A percentile compares a stretch with the other conserved stretches of the same genome.
phyloP scores from a whole-genome alignment of 306 rosid species.

The Quercus glauca region DNA sequence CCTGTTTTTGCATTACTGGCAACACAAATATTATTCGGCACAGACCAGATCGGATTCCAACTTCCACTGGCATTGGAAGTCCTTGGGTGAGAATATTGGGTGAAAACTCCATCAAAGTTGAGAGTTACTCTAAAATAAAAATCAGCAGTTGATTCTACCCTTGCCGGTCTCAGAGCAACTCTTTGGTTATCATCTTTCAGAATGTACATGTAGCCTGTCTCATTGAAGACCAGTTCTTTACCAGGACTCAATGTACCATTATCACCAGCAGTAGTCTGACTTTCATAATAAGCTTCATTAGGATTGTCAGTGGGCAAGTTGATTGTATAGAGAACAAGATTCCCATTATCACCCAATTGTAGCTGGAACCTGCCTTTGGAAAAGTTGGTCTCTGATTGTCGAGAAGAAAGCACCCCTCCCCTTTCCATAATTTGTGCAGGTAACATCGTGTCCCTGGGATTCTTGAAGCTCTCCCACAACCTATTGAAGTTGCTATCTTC shows the following conservation, averaged over 20 bases:
- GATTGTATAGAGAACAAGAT: slow-evolving; percentile 16
- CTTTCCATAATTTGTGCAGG: slow-evolving; percentile 24
- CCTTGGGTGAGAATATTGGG: slow-evolving; percentile 23
- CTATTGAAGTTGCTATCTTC: background rate
- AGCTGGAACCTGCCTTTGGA: slow-evolving; percentile 27
- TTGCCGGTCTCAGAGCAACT: background rate
- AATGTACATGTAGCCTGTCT: slow-evolving; percentile 28
- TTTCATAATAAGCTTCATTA: slow-evolving; percentile 26
- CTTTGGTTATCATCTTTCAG: slow-evolving; percentile 1
- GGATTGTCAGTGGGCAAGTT: slow-evolving; percentile 24
- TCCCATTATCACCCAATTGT: slow-evolving; percentile 3
- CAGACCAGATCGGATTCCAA: slow-evolving; percentile 22
- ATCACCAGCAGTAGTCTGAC: background rate
- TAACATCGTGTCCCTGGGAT: slow-evolving; percentile 31
- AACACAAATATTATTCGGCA: slow-evolving; percentile 27
- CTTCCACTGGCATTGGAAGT: background rate
- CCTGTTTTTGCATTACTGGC: accelerated
- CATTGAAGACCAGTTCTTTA: slow-evolving; percentile 24
- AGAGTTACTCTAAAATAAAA: slow-evolving; percentile 39
- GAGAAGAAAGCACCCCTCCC: slow-evolving; percentile 1
- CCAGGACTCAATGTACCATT: slow-evolving; percentile 27
- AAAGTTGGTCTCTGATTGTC: slow-evolving; percentile 8
- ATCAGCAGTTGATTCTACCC: background rate
- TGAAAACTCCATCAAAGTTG: slow-evolving; percentile 47
- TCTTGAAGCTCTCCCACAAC: slow-evolving; percentile 28